A percentile compares a stretch with the other conserved stretches of the same genome.
phyloP scores from a whole-genome alignment of 768 basidiomycete genomes.

The Lactifluus subvellereus region DNA sequence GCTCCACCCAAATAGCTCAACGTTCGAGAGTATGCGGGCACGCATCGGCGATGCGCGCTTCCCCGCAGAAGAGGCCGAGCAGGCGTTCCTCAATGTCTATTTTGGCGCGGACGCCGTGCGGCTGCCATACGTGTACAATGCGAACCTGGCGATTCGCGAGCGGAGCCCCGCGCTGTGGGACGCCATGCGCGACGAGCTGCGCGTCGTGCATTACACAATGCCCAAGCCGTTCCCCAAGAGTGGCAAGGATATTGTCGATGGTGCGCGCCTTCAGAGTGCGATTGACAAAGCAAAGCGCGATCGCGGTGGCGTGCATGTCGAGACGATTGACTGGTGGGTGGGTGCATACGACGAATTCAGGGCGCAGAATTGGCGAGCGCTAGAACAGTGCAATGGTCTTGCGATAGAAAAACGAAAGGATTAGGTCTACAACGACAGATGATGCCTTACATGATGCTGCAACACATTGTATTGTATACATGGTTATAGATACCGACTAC shows the following conservation, averaged over 20 bases:
- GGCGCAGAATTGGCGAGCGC: slow-evolving; percentile 9
- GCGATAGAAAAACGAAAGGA: neutral
- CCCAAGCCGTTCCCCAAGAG: slow-evolving; percentile 29
- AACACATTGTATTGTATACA: too few species aligned
- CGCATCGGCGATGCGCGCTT: slow-evolving; percentile 39
- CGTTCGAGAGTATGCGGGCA: slow-evolving; percentile 30
- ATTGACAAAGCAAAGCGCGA: slow-evolving; percentile 20
- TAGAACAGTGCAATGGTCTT: slow-evolving; percentile 4
- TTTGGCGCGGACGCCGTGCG: slow-evolving; percentile 32
- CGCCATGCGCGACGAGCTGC: slow-evolving; percentile 29
- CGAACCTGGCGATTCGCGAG: slow-evolving; percentile 34
- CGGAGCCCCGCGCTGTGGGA: slow-evolving; percentile 32
- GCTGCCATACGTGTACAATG: slow-evolving; percentile 36
- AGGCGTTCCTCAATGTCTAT: slow-evolving; percentile 40
- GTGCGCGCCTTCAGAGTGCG: slow-evolving; percentile 24
- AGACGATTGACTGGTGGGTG: slow-evolving; percentile 29
- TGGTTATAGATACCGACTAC: neutral
- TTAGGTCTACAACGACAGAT: too few species aligned
- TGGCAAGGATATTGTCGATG: slow-evolving; percentile 24
- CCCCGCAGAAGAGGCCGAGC: slow-evolving; percentile 36
- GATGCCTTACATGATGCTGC: neutral
- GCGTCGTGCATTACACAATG: slow-evolving; percentile 34
- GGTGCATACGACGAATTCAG: slow-evolving; percentile 26
- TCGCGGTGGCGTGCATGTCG: slow-evolving; percentile 19
- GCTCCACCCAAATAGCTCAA: slow-evolving; percentile 30